Percentiles rank a stretch among this genome's conserved stretches.
phyloP scores from a whole-genome alignment of 2,329 filamentous ascomycete genomes.

The Rutstroemia sp. region DNA sequence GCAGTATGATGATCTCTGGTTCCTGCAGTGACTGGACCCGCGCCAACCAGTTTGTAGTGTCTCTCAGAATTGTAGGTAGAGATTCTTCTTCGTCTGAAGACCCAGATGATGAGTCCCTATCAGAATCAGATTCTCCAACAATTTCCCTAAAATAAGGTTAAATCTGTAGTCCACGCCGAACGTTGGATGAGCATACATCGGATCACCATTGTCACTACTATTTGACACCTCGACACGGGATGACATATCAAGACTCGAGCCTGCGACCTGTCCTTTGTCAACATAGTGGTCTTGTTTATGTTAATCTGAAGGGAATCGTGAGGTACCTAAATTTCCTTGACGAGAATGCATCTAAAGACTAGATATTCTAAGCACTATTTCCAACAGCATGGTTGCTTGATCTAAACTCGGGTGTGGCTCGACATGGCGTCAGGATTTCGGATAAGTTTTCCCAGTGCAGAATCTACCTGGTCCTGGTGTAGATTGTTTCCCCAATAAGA shows the following conservation, averaged over 20 bases:
- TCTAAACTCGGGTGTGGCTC: not conserved
- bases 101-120: not conserved
- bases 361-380: not conserved
- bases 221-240: not conserved
- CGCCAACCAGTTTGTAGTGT: slow-evolving; percentile 38
- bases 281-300: not conserved
- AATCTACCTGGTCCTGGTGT: not conserved
- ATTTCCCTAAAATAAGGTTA: slow-evolving; percentile 1
- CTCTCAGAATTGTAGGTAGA: slow-evolving; percentile 18
- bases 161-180: not conserved
- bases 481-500: not conserved
- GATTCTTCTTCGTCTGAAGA: not conserved
- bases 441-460: not conserved
- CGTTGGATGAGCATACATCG: slow-evolving; percentile 1
- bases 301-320: not conserved
- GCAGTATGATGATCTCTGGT: slow-evolving; percentile 50
- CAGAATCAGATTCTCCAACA: slow-evolving; percentile 2
- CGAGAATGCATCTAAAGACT: not conserved
- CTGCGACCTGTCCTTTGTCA: slow-evolving; percentile 6
- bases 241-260: not conserved
- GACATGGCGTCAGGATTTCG: not conserved
- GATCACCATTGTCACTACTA: not conserved
- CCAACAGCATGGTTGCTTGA: not conserved
- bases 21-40: slow-evolving; percentile 39
- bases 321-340: slow-evolving; percentile 2